Percentiles rank a stretch among this genome's conserved stretches.
phyloP scores from a whole-genome alignment of 768 basidiomycete genomes.

The Mycena olivaceomarginata region DNA sequence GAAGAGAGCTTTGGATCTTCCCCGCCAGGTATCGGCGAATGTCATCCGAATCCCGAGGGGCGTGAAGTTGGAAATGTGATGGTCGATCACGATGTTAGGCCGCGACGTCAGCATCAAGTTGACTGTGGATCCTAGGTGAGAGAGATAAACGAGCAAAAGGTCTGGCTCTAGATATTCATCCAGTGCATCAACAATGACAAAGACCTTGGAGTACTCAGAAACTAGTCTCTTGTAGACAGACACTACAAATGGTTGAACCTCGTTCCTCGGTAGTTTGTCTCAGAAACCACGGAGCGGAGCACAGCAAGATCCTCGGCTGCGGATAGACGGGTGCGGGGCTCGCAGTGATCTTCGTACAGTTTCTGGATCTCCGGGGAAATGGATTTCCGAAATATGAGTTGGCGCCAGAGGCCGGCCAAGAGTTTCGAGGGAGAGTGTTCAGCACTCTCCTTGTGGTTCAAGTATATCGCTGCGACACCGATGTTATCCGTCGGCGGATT shows the following conservation, averaged over 20 bases:
- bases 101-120: too few relatives aligned
- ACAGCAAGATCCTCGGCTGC: background rate
- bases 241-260: too few relatives aligned
- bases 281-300: background rate
- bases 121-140: background rate
- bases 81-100: too few relatives aligned
- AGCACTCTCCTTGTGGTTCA: background rate
- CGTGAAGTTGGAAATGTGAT: too few relatives aligned
- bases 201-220: background rate
- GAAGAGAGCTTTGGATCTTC: too few relatives aligned
- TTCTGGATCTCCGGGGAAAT: background rate
- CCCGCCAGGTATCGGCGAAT: too few relatives aligned
- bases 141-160: background rate
- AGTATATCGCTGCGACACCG: slow-evolving; percentile 7
- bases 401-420: background rate
- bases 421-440: too few relatives aligned
- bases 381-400: too few relatives aligned
- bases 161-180: background rate
- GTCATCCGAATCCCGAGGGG: too few relatives aligned
- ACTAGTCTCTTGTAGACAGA: too few relatives aligned
- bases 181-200: background rate
- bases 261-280: too few relatives aligned
- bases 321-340: background rate
- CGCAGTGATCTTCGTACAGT: background rate
- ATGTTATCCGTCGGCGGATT: background rate